phyloP scores from a whole-genome alignment of 1,139 yeast species.

The Tardiomyces digboiensis region DNA sequence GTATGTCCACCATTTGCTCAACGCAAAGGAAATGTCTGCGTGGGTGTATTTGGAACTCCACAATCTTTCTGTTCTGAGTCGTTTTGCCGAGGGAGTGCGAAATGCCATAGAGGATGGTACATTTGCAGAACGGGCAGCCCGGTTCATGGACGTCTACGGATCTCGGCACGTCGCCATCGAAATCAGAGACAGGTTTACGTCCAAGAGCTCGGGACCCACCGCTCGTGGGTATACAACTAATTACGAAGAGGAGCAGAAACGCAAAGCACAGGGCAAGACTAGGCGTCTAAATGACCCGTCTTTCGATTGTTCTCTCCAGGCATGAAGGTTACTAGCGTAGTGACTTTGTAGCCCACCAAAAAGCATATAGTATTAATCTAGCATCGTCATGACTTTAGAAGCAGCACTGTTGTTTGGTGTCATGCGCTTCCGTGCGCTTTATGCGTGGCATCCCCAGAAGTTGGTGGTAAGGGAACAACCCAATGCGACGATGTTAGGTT shows the following conservation, averaged over 20 bases:
- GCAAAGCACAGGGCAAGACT: slow-evolving; percentile 10
- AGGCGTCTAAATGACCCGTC: slow-evolving; percentile 1
- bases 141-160: slow-evolving; percentile 21
- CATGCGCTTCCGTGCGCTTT: too few species aligned
- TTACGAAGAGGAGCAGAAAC: slow-evolving; percentile 9
- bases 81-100: slow-evolving; percentile 26
- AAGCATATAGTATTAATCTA: too few species aligned
- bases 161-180: slow-evolving; percentile 7
- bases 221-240: slow-evolving; percentile 15
- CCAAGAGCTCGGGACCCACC: slow-evolving; percentile 12
- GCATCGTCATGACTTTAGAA: too few species aligned
- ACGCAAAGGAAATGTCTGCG: slow-evolving; percentile 35
- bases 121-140: slow-evolving; percentile 18
- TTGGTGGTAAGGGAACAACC: neutral
- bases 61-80: slow-evolving; percentile 21
- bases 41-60: slow-evolving; percentile 33
- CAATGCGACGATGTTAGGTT: neutral
- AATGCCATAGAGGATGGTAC: slow-evolving; percentile 20
- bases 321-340: too few species aligned
- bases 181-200: slow-evolving; percentile 10
- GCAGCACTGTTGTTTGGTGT: too few species aligned
- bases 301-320: neutral
- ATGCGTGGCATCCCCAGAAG: too few species aligned
- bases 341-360: too few species aligned
- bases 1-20: slow-evolving; percentile 31